Conservation (phyloP, 208 protist genomes). For the Trypanosoma avium region DNA sequence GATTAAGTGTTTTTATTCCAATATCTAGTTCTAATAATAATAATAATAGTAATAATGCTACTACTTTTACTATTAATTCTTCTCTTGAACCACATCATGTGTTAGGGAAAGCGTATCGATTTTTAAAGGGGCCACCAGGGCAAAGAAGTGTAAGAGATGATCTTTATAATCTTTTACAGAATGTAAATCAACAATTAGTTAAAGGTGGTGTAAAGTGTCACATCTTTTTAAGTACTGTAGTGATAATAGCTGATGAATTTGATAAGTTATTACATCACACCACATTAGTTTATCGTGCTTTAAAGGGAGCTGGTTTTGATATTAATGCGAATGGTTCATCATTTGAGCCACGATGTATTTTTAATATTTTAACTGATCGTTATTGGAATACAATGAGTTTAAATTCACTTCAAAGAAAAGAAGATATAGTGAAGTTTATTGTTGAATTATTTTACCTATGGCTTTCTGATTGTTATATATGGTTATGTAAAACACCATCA, state of each 20-base stretch:
- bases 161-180: conserved; percentile 36
- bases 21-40: too few species aligned
- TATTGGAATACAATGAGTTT: conserved; percentile 51
- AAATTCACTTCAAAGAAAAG: conserved; percentile 28
- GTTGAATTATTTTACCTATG: conserved; percentile 63
- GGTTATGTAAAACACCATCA: conserved; percentile 48
- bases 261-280: conserved; percentile 54
- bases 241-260: conserved; percentile 48
- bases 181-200: conserved; percentile 38
- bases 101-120: too few species aligned
- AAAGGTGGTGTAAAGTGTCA: conserved; percentile 31
- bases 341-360: conserved; percentile 43
- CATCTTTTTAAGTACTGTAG: conserved; percentile 50
- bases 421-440: conserved; percentile 41
- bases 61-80: too few species aligned
- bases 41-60: too few species aligned
- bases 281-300: conserved; percentile 50
- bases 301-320: conserved; percentile 46
- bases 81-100: too few species aligned
- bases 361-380: conserved; percentile 12
- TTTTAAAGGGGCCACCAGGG: conserved; percentile 50
- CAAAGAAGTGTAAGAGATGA: conserved; percentile 47
- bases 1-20: conserved; percentile 45
- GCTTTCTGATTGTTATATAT: conserved; percentile 60
- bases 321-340: conserved; percentile 44